Evolutionary conservation across 1,284 basidiomycete genomes (phyloP).

Genomic region (Sphagnurus paluster): DNA sequence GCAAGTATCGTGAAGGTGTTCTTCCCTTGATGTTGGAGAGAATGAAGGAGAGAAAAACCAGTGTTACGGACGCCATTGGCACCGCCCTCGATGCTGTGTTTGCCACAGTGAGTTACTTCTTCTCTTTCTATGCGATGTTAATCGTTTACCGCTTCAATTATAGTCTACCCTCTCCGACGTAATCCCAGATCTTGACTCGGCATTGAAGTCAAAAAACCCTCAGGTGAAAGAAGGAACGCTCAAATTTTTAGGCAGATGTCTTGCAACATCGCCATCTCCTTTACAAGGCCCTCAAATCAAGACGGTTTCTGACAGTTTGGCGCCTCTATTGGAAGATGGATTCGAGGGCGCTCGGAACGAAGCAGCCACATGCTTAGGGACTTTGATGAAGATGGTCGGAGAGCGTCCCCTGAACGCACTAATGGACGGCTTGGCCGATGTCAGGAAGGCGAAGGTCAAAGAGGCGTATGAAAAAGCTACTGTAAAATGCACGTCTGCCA

Average conservation of each 20-base stretch:
- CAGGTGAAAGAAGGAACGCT: constrained; percentile 95
- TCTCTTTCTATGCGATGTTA: constrained; percentile 17
- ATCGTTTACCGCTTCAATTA: constrained; percentile 12
- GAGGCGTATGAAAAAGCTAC: constrained; percentile 90
- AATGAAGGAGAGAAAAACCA: constrained; percentile 92
- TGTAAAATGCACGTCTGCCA: constrained; percentile 72
- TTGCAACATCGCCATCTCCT: constrained; percentile 70
- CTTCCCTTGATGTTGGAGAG: constrained; percentile 86
- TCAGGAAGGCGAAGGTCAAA: constrained; percentile 92
- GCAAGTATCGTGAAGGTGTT: constrained; percentile 71
- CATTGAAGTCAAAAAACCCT: constrained; percentile 91
- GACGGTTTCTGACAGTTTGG: constrained; percentile 79
- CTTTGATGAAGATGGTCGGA: constrained; percentile 96
- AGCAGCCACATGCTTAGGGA: constrained; percentile 86
- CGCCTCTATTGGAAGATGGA: constrained; percentile 82
- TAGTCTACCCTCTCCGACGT: constrained; percentile 84
- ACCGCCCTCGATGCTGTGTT: constrained; percentile 91
- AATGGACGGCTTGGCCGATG: constrained; percentile 86
- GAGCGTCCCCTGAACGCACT: constrained; percentile 89
- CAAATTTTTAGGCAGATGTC: constrained; percentile 84
- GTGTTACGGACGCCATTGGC: constrained; percentile 88
- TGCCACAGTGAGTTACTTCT: constrained; percentile 58
- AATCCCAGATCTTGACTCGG: constrained; percentile 79
- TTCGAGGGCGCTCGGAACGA: constrained; percentile 91
- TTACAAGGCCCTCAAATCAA: constrained; percentile 81